A percentile compares a stretch with the other conserved stretches of the same genome.
phyloP scores from a whole-genome alignment of 495 filamentous ascomycete genomes.

The Tetracladium setigerum region DNA sequence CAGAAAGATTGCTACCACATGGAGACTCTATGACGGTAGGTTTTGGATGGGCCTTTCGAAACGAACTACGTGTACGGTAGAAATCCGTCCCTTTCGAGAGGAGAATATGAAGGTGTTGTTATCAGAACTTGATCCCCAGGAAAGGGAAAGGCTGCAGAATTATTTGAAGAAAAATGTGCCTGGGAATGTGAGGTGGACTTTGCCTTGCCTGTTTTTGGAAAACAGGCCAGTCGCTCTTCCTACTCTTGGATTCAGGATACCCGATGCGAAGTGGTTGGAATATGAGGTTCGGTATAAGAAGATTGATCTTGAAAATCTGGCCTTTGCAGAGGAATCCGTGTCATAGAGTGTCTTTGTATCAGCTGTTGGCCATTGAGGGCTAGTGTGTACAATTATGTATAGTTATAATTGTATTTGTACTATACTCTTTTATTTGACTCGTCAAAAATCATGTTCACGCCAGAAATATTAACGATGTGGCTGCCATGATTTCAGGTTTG shows the following conservation, averaged over 20 bases:
- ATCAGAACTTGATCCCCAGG: neutral
- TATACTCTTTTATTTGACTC: too few species aligned
- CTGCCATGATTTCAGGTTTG: too few species aligned
- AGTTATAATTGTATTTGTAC: too few species aligned
- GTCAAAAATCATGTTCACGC: too few species aligned
- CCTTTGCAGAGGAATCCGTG: neutral
- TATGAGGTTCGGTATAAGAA: constrained; percentile 43
- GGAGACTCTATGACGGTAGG: constrained; percentile 68
- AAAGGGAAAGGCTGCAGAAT: constrained; percentile 18
- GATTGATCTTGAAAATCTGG: constrained; percentile 26
- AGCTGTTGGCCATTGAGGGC: too few species aligned
- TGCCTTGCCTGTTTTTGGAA: constrained; percentile 29
- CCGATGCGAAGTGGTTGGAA: constrained; percentile 23
- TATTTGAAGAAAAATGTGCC: constrained; percentile 37
- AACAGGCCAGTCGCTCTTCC: constrained; percentile 41
- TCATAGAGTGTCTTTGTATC: too few species aligned
- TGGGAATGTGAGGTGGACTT: constrained; percentile 42
- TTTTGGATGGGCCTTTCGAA: constrained; percentile 67
- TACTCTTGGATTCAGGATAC: constrained; percentile 34
- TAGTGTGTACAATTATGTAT: too few species aligned
- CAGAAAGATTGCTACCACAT: constrained; percentile 26
- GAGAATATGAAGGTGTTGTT: neutral
- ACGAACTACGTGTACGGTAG: constrained; percentile 26
- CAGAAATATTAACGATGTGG: too few species aligned
- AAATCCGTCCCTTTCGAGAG: constrained; percentile 40